Base-by-base conservation (phyloP, 73 alveolate species). In the Urostyla sp. region DNA sequence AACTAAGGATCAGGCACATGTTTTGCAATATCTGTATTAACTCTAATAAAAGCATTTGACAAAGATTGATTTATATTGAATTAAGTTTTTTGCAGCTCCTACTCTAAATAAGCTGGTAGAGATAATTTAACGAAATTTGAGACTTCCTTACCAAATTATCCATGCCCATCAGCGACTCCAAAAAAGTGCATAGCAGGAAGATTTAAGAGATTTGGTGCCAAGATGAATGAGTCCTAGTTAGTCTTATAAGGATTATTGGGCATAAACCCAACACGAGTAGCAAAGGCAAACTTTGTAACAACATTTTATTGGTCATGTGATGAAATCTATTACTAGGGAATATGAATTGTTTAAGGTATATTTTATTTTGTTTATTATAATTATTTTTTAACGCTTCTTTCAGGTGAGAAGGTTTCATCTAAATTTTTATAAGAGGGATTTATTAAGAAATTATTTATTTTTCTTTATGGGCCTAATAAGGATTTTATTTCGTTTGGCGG, bases 101-200 rank as follows among this genome's bases (percentile, higher is more conserved):
- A 67, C 21, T 69, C 83, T 20, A 69, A 30, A 4, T 69, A 13
- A 26, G 44, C 27, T 8, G 83, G 83, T 2, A 69, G 54, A 15
- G 83, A 20, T 2, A 69, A 31, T 34, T 90, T 93, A 46, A 93
- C 81, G 69, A 45, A 93, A 43, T 77, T 67, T 15, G 94, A 80
- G 0, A 93, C 98, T 63, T 93, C 95, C 57, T 84, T 91, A 0
- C 98, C 98, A 45, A 78, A 87, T n/a, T 87, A 60, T 11, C 98
- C 98, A 75, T 95, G 99, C 8, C 99, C 99, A 69, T 95, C 99
- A 46, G 96, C 87, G 13, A 95, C 99, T 18, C 98, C 98, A 58
- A 92, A 92, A 59, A 66, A 90, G 59, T 88, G 91, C 63, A 77
- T 75, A 35, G 90, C 91, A 2, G 83, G 90, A 45, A 82, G 87